These are phyloP conservation scores for Linnemannia hyalina DNA, from an alignment of 192 early-diverging fungal species.

Conservation along the genomic window DNA sequence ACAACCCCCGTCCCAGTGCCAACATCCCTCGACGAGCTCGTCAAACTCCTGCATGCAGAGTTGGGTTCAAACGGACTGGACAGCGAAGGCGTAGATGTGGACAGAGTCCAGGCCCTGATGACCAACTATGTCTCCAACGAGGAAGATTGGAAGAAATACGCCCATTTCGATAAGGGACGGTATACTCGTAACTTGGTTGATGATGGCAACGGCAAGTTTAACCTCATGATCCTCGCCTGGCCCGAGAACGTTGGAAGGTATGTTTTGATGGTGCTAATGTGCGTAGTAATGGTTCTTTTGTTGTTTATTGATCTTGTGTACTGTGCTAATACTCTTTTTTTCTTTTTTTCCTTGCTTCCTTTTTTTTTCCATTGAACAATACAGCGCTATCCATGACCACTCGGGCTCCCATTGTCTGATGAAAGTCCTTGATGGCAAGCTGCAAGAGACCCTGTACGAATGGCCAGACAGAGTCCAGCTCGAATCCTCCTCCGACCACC, in stretches of 20 bases:
- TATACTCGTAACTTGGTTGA: constrained; percentile 94
- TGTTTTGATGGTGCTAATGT: not conserved
- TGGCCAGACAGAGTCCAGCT: constrained; percentile 70
- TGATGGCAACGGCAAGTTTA: constrained; percentile 93
- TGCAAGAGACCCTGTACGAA: constrained; percentile 83
- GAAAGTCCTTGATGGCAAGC: constrained; percentile 88
- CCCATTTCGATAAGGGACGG: constrained; percentile 75
- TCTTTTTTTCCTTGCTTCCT: not conserved
- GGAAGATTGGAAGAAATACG: constrained; percentile 83
- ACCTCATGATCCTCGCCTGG: constrained; percentile 93
- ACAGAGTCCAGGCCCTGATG: constrained; percentile 75
- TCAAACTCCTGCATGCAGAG: constrained; percentile 62
- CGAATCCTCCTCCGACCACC: constrained; percentile 22
- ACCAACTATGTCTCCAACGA: constrained; percentile 73
- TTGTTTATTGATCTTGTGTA: not conserved
- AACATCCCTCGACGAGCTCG: constrained; percentile 60
- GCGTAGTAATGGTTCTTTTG: not conserved
- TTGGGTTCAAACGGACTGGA: constrained; percentile 67
- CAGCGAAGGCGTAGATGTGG: constrained; percentile 67
- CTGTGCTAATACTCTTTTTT: not conserved
- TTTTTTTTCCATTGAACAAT: not conserved
- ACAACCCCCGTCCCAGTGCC: constrained; percentile 34
- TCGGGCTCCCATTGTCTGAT: constrained; percentile 91
- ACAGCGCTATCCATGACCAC: constrained; percentile 93
- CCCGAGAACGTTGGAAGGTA: constrained; percentile 73